These are phyloP conservation scores for Aspergillus taichungensis DNA, from an alignment of 495 filamentous ascomycete genomes.

Conservation along the genomic window DNA sequence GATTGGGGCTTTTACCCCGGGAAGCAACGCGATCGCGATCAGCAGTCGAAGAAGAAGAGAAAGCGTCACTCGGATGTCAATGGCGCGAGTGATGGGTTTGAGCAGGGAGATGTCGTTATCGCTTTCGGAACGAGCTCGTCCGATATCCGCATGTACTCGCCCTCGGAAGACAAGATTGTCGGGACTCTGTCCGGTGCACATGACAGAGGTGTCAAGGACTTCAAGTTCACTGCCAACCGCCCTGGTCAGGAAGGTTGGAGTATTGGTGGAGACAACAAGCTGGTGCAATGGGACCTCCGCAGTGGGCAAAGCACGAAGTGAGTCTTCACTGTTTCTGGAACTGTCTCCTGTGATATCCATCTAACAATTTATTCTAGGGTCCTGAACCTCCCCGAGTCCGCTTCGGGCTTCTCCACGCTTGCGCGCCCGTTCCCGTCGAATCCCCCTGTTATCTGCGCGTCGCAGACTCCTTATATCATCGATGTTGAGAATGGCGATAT, in stretches of 20 bases:
- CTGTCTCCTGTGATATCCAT: background rate
- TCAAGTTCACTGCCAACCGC: constrained; percentile 44
- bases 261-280: constrained; percentile 50
- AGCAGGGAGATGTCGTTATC: constrained; percentile 38
- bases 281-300: constrained; percentile 51
- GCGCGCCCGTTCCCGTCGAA: constrained; percentile 34
- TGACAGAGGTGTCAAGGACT: constrained; percentile 45
- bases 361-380: constrained; percentile 25
- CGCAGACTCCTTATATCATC: constrained; percentile 46
- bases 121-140: constrained; percentile 47
- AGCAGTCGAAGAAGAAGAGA: constrained; percentile 48
- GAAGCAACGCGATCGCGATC: constrained; percentile 24
- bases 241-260: constrained; percentile 45
- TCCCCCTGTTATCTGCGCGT: constrained; percentile 45
- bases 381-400: constrained; percentile 35
- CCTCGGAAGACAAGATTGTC: constrained; percentile 41
- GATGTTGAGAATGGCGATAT: constrained; percentile 35
- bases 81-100: constrained; percentile 26
- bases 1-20: constrained; percentile 46
- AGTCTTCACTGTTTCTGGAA: constrained; percentile 1
- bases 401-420: constrained; percentile 31
- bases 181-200: constrained; percentile 43
- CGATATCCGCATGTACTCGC: constrained; percentile 46
- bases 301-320: constrained; percentile 41
- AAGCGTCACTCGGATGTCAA: constrained; percentile 43